phyloP scores from a whole-genome alignment of 768 basidiomycete species.

The Chlorophyllum brunneum region DNA sequence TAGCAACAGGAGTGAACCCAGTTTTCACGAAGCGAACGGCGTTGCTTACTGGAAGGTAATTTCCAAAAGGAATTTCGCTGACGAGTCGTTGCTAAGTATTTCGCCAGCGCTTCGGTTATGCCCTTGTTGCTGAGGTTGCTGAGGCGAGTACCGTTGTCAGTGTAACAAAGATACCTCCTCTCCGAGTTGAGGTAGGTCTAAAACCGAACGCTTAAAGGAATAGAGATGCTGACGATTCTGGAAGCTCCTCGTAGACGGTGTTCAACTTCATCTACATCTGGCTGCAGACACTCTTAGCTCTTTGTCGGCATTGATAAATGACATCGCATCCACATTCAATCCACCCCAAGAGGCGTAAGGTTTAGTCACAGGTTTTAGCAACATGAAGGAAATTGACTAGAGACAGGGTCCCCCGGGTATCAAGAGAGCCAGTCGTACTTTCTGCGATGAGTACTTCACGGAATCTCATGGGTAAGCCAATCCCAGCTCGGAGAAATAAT shows the following conservation, averaged over 20 bases:
- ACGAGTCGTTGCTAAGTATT: not conserved
- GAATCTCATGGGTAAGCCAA: slow-evolving; percentile 34
- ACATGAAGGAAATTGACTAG: not conserved
- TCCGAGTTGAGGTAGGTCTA: slow-evolving; percentile 18
- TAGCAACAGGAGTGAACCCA: slow-evolving; percentile 22
- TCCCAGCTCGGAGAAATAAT: not conserved
- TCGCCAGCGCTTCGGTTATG: slow-evolving; percentile 60
- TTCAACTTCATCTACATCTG: slow-evolving; percentile 57
- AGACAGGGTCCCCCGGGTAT: slow-evolving; percentile 23
- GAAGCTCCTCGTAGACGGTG: slow-evolving; percentile 54
- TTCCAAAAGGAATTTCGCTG: not conserved
- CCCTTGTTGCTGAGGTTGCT: slow-evolving; percentile 56
- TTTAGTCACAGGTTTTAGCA: not conserved
- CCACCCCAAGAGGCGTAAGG: slow-evolving; percentile 27
- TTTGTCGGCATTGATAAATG: slow-evolving; percentile 50
- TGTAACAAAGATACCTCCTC: slow-evolving; percentile 23
- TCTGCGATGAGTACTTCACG: slow-evolving; percentile 15
- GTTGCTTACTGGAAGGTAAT: slow-evolving; percentile 63
- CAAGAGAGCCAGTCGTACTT: slow-evolving; percentile 24
- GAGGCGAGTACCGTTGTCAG: slow-evolving; percentile 42
- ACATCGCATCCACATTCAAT: slow-evolving; percentile 43
- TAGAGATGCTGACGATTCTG: not conserved
- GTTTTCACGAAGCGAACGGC: slow-evolving; percentile 24
- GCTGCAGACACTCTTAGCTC: slow-evolving; percentile 75
- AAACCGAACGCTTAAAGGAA: not conserved